Base-by-base conservation (phyloP, 805 yeast genomes). In the Grigorovia humatica region DNA sequence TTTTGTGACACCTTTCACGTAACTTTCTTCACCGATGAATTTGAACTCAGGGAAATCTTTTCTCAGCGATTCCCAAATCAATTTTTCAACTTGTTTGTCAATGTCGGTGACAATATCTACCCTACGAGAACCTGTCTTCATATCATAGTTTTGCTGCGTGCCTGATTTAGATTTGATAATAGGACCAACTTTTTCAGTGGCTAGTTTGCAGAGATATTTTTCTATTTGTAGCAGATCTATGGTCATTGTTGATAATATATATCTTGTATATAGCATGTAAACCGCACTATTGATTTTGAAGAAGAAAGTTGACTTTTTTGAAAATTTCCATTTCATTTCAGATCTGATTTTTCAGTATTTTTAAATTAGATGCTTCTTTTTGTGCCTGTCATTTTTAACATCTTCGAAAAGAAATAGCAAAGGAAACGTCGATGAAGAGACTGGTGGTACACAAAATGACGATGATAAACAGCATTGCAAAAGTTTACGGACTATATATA, bases 51-150 rank as follows among this genome's bases (percentile, higher is more conserved):
- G 85, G 60, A 68, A 81, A 32, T 61, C 59, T 1, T 55, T 52
- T 32, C 60, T 65, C 20, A 65, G 52, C 0, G 58, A 48, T 9
- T 56, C 56, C 60, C 69, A 68, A n/a, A 74, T 73, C 1, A 68
- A 54, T 4, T 54, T 52, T 59, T 81, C 86, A 4, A 81, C 83
- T 35, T 75, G 73, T 58, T 78, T 77, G 41, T 81, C 86, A 43
- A 80, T 77, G 47, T 74, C 79, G 4, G 86, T 81, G 12, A 81
- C 86, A n/a, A 81, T 70, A 62, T 81, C 86, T 8, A 81, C 85
- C 2, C 79, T 57, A 52, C 66, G 54, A 1, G 65, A 54, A 2
- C 70, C 70, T 11, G 68, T 66, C 52, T 66, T 66, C 49, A 65
- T 54, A 51, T 63, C 65, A 52, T 65, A 66, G 9, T 55, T 47